phyloP scores from a whole-genome alignment of 306 rosid genomes.

The Hylodesmum podocarpum region DNA sequence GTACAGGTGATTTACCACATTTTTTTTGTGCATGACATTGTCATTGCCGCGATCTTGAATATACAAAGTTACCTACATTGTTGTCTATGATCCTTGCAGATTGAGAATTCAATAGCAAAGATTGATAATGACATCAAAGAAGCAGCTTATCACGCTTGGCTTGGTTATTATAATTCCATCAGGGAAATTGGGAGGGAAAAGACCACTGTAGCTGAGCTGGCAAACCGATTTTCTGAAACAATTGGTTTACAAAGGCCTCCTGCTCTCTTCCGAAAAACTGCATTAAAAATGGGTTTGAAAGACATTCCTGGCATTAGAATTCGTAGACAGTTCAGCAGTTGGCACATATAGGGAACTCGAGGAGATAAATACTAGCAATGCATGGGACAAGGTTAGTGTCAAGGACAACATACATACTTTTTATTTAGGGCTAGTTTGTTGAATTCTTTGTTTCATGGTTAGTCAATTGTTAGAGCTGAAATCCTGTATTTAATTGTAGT shows the following conservation, averaged over 20 bases:
- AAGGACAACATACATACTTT: background rate
- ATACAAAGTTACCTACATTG: background rate
- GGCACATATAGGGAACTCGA: background rate
- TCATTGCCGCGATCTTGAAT: background rate
- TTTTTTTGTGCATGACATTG: background rate
- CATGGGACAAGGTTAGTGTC: background rate
- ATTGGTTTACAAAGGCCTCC: slow-evolving; percentile 88
- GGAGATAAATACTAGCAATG: background rate
- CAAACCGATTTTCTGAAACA: slow-evolving; percentile 67
- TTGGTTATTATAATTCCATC: slow-evolving; percentile 86
- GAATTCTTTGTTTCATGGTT: background rate
- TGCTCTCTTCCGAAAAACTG: slow-evolving; percentile 75
- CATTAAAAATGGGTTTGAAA: slow-evolving; percentile 86
- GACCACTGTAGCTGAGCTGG: slow-evolving; percentile 67
- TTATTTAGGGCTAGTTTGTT: background rate
- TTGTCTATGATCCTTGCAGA: slow-evolving; percentile 44
- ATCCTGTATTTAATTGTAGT: background rate
- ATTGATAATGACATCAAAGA: slow-evolving; percentile 73
- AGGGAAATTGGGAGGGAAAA: slow-evolving; percentile 86
- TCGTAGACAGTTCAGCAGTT: slow-evolving; percentile 42
- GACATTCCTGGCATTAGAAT: slow-evolving; percentile 85
- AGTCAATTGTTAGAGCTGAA: slow-evolving; percentile 3
- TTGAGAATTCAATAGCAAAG: slow-evolving; percentile 72
- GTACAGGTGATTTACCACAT: background rate
- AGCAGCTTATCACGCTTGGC: slow-evolving; percentile 96